These are phyloP conservation scores for Yarrowia sp. DNA, from an alignment of 805 yeast species.

Conservation along the genomic window DNA sequence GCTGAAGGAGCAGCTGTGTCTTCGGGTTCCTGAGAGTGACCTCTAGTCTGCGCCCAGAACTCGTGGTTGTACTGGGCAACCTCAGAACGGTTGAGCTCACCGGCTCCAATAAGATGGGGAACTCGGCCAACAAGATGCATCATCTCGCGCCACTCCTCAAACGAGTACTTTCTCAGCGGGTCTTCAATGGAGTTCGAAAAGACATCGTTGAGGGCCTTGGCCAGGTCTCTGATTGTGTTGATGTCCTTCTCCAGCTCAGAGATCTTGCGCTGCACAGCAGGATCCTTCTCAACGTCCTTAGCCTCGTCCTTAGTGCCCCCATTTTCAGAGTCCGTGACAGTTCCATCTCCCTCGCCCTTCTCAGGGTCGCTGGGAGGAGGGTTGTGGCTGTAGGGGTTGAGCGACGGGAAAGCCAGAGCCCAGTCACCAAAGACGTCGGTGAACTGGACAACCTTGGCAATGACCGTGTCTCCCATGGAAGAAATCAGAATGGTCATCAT, in stretches of 20 bases:
- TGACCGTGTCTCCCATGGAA: constrained; percentile 59
- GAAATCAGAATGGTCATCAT: constrained; percentile 80
- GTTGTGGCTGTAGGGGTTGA: not conserved
- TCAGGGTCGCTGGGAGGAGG: not conserved
- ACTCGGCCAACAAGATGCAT: constrained; percentile 33
- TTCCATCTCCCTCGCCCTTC: not conserved
- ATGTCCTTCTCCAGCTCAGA: constrained; percentile 13
- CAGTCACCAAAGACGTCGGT: constrained; percentile 31
- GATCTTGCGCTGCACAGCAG: not conserved
- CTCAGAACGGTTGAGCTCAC: constrained; percentile 48
- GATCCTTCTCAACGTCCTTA: not conserved
- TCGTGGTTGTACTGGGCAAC: constrained; percentile 6
- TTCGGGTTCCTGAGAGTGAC: not conserved
- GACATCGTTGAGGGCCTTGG: constrained; percentile 13
- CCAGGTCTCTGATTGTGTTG: not conserved
- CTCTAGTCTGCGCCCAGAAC: constrained; percentile 20
- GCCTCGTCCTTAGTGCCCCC: not conserved
- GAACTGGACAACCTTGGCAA: constrained; percentile 29
- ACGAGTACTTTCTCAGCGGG: constrained; percentile 46
- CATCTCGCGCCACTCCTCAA: constrained; percentile 51
- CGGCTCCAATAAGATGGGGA: constrained; percentile 51
- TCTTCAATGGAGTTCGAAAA: constrained; percentile 27
- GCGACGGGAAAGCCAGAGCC: constrained; percentile 27
- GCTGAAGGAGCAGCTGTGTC: not conserved
- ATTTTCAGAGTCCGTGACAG: not conserved